Percentiles rank a stretch among this genome's conserved stretches.
Evolutionary conservation across 768 basidiomycete species (phyloP).

Genomic region (Coprinopsis sp.): DNA sequence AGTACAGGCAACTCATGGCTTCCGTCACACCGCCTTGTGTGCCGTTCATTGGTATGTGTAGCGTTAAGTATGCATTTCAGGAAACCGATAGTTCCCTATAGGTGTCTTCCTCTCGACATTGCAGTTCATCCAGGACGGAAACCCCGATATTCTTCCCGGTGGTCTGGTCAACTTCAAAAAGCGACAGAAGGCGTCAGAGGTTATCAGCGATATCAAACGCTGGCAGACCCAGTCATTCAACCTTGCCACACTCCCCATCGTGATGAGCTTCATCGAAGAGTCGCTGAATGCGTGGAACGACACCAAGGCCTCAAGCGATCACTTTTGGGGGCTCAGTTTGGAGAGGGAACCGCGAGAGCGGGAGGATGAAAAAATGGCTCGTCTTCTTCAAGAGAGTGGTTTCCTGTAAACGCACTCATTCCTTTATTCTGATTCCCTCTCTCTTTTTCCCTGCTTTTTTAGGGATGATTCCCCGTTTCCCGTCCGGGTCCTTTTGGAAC

Average conservation of each 20-base stretch:
- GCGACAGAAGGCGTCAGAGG: slow-evolving; percentile 91
- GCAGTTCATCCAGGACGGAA: slow-evolving; percentile 98
- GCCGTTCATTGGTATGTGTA: slow-evolving; percentile 78
- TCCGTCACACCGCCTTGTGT: slow-evolving; percentile 89
- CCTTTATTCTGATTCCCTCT: not conserved
- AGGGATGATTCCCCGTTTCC: too few species aligned
- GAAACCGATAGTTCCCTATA: slow-evolving; percentile 24
- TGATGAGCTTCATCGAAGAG: slow-evolving; percentile 75
- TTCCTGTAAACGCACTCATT: slow-evolving; percentile 49
- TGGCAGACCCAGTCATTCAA: slow-evolving; percentile 94
- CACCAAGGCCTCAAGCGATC: slow-evolving; percentile 63
- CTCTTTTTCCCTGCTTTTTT: not conserved
- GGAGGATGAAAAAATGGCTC: slow-evolving; percentile 95
- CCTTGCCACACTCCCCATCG: slow-evolving; percentile 58
- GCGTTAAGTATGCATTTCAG: not conserved
- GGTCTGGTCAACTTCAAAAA: slow-evolving; percentile 93
- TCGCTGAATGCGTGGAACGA: slow-evolving; percentile 69
- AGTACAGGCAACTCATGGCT: slow-evolving; percentile 82
- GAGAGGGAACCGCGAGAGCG: slow-evolving; percentile 90
- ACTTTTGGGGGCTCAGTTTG: slow-evolving; percentile 82
- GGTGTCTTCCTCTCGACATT: slow-evolving; percentile 94
- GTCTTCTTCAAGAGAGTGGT: slow-evolving; percentile 82
- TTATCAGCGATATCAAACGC: slow-evolving; percentile 93
- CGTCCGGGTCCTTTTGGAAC: not conserved
- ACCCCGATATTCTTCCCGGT: slow-evolving; percentile 75